Conservation (phyloP, 495 filamentous ascomycete species). For the Aspergillus sparsus region DNA sequence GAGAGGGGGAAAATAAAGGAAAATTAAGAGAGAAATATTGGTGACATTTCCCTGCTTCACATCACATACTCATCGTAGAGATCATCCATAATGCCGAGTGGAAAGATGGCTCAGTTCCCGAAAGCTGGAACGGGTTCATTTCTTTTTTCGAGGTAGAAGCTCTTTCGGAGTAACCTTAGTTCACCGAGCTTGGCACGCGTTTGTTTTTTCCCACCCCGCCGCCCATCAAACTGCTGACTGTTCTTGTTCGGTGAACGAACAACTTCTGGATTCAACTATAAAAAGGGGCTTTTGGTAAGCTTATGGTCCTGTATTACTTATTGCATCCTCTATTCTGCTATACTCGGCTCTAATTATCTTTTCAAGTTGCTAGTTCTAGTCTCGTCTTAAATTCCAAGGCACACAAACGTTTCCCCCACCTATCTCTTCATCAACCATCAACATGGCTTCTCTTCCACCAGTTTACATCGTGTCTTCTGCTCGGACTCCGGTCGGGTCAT, state of each 20-base stretch:
- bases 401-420: conserved; percentile 3
- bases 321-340: conserved; percentile 1
- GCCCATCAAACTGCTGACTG: conserved; percentile 15
- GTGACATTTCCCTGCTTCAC: not conserved
- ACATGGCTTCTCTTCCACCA: conserved; percentile 66
- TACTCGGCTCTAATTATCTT: not conserved
- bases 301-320: not conserved
- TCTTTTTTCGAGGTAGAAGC: conserved; percentile 24
- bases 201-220: conserved; percentile 17
- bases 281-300: conserved; percentile 4
- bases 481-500: conserved; percentile 88
- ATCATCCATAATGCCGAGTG: conserved; percentile 65
- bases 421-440: conserved; percentile 18
- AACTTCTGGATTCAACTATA: not conserved
- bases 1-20: not conserved
- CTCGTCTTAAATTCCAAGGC: not conserved
- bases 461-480: conserved; percentile 95
- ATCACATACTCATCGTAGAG: conserved; percentile 75
- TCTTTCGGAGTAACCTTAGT: conserved; percentile 21
- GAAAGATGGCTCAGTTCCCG: conserved; percentile 13
- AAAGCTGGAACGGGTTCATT: conserved; percentile 20
- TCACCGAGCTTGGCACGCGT: conserved; percentile 34
- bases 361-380: not conserved
- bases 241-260: not conserved
- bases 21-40: not conserved